These are phyloP conservation scores for Bruguiera gymnorhiza DNA, from an alignment of 345 rosid genomes.

Conservation along the genomic window DNA sequence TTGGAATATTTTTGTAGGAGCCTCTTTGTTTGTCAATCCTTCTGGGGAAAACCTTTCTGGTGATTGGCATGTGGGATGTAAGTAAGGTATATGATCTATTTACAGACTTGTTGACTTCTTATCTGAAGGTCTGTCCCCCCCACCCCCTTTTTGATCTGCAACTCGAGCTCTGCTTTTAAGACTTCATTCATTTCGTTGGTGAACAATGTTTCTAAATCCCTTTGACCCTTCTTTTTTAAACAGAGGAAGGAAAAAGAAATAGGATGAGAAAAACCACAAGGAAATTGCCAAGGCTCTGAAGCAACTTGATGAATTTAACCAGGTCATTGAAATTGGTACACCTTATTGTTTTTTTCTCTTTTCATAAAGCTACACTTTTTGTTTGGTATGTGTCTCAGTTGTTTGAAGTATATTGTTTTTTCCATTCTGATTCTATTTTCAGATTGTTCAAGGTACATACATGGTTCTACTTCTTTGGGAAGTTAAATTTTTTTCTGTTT, in stretches of 20 bases:
- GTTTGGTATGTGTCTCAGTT: not conserved
- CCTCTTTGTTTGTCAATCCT: slow-evolving; percentile 63
- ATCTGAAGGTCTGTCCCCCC: slow-evolving; percentile 56
- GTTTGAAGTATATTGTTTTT: not conserved
- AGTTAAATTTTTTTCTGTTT: not conserved
- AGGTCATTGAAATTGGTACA: slow-evolving; percentile 46
- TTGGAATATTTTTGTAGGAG: slow-evolving; percentile 40
- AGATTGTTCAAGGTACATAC: not conserved
- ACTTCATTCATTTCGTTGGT: not conserved
- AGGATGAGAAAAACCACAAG: slow-evolving; percentile 89
- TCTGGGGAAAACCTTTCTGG: slow-evolving; percentile 92
- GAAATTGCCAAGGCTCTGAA: slow-evolving; percentile 78
- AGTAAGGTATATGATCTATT: slow-evolving; percentile 73
- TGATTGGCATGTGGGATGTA: slow-evolving; percentile 90
- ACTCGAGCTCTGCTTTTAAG: not conserved
- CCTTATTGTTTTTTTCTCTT: not conserved
- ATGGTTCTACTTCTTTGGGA: not conserved
- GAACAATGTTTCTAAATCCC: not conserved
- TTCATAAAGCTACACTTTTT: too few relatives aligned
- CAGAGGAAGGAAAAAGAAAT: slow-evolving; percentile 80
- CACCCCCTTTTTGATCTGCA: not conserved
- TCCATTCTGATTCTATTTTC: slow-evolving; percentile 14
- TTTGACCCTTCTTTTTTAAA: slow-evolving; percentile 20
- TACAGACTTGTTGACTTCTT: slow-evolving; percentile 61
- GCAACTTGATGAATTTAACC: slow-evolving; percentile 64